A percentile compares a stretch with the other conserved stretches of the same genome.
Conservation (phyloP, 257 asterid species). For the Lithospermum erythrorhizon region DNA sequence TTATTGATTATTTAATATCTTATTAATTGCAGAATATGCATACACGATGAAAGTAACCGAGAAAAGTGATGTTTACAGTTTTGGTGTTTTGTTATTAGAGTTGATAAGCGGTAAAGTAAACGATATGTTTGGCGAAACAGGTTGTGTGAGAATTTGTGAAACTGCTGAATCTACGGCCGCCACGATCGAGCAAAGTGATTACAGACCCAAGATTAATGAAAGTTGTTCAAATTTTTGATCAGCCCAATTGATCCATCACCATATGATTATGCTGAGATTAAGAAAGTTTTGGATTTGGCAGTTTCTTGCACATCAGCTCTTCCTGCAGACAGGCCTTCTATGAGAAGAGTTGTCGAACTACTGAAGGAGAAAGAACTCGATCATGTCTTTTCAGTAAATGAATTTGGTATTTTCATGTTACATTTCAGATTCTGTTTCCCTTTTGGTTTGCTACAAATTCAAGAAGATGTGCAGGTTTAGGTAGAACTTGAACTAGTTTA, state of each 20-base stretch:
- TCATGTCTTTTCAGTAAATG: slow-evolving; percentile 17
- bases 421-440: neutral
- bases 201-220: neutral
- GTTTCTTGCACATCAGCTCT: slow-evolving; percentile 44
- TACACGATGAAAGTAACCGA: slow-evolving; percentile 60
- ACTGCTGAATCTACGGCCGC: slow-evolving; percentile 27
- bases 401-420: neutral
- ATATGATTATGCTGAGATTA: slow-evolving; percentile 31
- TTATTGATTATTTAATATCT: too few relatives aligned
- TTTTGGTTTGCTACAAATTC: neutral
- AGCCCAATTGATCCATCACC: slow-evolving; percentile 28
- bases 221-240: slow-evolving; percentile 16
- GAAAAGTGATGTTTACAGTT: slow-evolving; percentile 83
- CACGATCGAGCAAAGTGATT: slow-evolving; percentile 14
- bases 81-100: slow-evolving; percentile 60
- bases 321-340: slow-evolving; percentile 64
- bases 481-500: too few relatives aligned
- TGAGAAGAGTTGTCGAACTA: slow-evolving; percentile 70
- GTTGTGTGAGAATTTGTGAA: slow-evolving; percentile 65
- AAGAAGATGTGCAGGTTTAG: neutral
- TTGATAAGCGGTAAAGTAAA: slow-evolving; percentile 48
- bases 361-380: slow-evolving; percentile 36
- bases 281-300: slow-evolving; percentile 44
- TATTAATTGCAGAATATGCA: slow-evolving; percentile 47
- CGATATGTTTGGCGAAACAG: slow-evolving; percentile 44